A percentile compares a stretch with the other conserved stretches of the same genome.
phyloP scores from a whole-genome alignment of 1,139 yeast genomes.

The Blastobotrys apis region DNA sequence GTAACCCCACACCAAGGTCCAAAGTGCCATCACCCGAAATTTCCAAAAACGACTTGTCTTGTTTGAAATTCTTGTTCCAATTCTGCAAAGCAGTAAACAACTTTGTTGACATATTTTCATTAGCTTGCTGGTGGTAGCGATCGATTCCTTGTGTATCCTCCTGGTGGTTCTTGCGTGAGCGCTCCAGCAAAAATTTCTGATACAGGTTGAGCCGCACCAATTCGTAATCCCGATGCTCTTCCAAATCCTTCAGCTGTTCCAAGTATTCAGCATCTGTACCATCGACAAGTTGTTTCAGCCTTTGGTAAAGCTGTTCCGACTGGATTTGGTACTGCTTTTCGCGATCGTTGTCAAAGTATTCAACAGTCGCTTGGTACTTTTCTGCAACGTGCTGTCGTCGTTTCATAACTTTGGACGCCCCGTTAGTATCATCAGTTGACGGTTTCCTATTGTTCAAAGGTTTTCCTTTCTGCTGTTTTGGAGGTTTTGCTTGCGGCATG shows the following conservation, averaged over 20 bases:
- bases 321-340: neutral
- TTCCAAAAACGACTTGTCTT: conserved; percentile 78
- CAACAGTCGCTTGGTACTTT: neutral
- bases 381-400: too few species aligned
- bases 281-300: neutral
- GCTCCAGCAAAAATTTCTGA: conserved; percentile 78
- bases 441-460: too few species aligned
- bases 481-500: too few species aligned
- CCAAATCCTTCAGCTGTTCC: conserved; percentile 55
- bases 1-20: conserved; percentile 1
- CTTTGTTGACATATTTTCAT: conserved; percentile 73
- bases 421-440: too few species aligned
- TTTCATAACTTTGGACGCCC: too few species aligned
- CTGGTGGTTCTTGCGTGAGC: conserved; percentile 70
- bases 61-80: conserved; percentile 31
- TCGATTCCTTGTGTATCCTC: conserved; percentile 71
- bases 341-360: neutral
- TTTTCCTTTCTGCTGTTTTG: too few species aligned
- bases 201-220: conserved; percentile 70
- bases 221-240: conserved; percentile 78
- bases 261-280: conserved; percentile 66
- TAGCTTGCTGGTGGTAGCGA: conserved; percentile 70
- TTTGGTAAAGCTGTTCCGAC: neutral
- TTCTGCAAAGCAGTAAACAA: conserved; percentile 73
- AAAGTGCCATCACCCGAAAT: conserved; percentile 53